These are phyloP conservation scores for Calonectria pteridis DNA, from an alignment of 2,329 filamentous ascomycete species.

Conservation along the genomic window DNA sequence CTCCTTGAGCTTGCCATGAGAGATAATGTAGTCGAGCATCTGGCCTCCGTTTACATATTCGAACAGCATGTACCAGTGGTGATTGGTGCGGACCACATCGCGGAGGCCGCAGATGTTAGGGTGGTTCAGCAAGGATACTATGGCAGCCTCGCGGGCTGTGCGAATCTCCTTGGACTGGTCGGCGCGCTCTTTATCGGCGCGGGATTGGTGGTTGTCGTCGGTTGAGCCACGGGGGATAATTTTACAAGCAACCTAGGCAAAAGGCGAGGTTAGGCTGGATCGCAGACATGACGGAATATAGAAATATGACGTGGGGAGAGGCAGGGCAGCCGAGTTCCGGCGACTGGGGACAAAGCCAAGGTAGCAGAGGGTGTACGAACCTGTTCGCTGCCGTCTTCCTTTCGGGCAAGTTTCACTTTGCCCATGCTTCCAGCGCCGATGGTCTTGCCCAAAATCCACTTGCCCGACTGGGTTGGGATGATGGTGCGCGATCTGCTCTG, in stretches of 20 bases:
- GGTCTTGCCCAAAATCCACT: slow-evolving; percentile 96
- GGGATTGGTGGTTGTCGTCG: slow-evolving; percentile 82
- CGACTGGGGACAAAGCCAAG: neutral
- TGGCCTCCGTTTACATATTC: slow-evolving; percentile 99
- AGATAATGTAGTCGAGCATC: slow-evolving; percentile 99
- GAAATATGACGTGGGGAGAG: slow-evolving; percentile 8
- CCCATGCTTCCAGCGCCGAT: slow-evolving; percentile 99
- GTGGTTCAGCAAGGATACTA: slow-evolving; percentile 93
- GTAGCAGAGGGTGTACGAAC: slow-evolving; percentile 60
- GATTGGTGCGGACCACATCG: slow-evolving; percentile 94
- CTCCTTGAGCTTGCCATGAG: slow-evolving; percentile 96
- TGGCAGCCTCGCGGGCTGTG: slow-evolving; percentile 94
- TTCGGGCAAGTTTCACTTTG: slow-evolving; percentile 95
- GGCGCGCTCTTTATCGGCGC: slow-evolving; percentile 84
- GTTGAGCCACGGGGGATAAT: slow-evolving; percentile 93
- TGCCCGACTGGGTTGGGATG: slow-evolving; percentile 89
- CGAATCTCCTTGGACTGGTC: slow-evolving; percentile 97
- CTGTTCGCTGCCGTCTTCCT: slow-evolving; percentile 91
- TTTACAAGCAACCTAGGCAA: slow-evolving; percentile 84
- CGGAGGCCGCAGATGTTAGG: slow-evolving; percentile 96
- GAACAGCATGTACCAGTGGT: slow-evolving; percentile 99
- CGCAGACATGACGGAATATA: slow-evolving; percentile 11
- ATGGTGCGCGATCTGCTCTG: slow-evolving; percentile 77
- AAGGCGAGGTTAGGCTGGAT: slow-evolving; percentile 29
- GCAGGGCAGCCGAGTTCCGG: slow-evolving; percentile 29